Percentiles rank a stretch among this genome's conserved stretches.
phyloP scores from a whole-genome alignment of 768 basidiomycete genomes.

The Saitozyma sp. region DNA sequence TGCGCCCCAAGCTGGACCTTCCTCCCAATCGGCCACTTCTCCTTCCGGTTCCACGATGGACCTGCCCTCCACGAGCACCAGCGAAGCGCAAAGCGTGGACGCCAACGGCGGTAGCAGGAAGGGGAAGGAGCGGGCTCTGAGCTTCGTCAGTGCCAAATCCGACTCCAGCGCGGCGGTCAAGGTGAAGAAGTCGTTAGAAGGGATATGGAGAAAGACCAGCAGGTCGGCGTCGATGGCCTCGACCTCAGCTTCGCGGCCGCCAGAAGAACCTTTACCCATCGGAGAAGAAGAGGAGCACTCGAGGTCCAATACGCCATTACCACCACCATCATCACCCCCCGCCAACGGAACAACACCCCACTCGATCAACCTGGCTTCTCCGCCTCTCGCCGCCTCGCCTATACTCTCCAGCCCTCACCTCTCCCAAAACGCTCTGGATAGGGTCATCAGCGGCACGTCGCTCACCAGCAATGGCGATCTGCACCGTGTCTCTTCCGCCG shows the following conservation, averaged over 20 bases:
- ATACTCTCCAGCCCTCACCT: no score
- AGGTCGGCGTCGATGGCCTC: slow-evolving; percentile 2
- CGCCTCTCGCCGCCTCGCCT: no score
- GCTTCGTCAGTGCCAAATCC: slow-evolving; percentile 27
- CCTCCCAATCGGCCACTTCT: background rate
- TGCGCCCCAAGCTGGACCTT: background rate
- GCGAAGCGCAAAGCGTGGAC: no score
- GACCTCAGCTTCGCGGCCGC: background rate
- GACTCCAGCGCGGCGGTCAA: slow-evolving; percentile 19
- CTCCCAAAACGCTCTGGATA: no score
- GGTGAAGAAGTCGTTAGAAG: slow-evolving; percentile 33
- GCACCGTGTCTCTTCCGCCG: slow-evolving; percentile 1
- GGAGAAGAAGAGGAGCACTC: background rate
- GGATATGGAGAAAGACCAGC: slow-evolving; percentile 18
- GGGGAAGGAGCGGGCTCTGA: slow-evolving; percentile 41
- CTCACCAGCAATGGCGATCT: slow-evolving; percentile 1
- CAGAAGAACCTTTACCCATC: background rate
- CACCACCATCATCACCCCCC: slow-evolving; percentile 1
- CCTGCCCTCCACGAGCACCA: no score
- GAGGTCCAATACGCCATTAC: slow-evolving; percentile 4
- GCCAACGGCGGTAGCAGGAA: slow-evolving; percentile 9
- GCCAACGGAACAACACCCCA: background rate
- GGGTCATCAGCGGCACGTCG: no score
- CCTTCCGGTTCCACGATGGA: background rate
- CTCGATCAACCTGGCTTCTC: no score